Conservation (phyloP, 2,329 filamentous ascomycete genomes). For the Leptographium procerum region DNA sequence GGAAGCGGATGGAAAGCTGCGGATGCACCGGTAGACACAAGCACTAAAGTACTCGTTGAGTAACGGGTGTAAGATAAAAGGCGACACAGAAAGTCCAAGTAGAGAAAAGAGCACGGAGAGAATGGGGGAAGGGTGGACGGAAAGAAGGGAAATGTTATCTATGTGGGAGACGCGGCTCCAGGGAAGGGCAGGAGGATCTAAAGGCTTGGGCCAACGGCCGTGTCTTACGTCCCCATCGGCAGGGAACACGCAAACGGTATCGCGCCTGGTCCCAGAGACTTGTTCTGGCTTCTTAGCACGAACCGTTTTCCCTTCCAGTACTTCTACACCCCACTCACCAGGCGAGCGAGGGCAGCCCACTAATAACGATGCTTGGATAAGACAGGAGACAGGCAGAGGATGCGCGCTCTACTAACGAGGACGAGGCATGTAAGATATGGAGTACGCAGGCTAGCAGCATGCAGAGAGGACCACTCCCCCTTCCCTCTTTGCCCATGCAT, state of each 20-base stretch:
- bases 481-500: too few species aligned
- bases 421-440: too few species aligned
- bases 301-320: neutral
- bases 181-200: neutral
- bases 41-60: neutral
- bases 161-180: neutral
- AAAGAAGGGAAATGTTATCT: neutral
- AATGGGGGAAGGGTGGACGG: neutral
- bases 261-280: neutral
- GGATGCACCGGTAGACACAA: neutral
- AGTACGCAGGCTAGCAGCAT: too few species aligned
- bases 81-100: too few species aligned
- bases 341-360: neutral
- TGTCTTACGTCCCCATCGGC: neutral
- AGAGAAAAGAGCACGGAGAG: neutral
- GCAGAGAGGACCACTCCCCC: neutral
- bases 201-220: conserved; percentile 4
- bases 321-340: neutral
- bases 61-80: neutral
- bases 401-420: too few species aligned
- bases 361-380: neutral
- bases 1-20: neutral
- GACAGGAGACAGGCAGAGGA: neutral
- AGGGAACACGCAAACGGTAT: neutral
- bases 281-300: neutral